Evolutionary conservation across 129 eudicot species (phyloP).

Genomic region (Pittosporum tobira): DNA sequence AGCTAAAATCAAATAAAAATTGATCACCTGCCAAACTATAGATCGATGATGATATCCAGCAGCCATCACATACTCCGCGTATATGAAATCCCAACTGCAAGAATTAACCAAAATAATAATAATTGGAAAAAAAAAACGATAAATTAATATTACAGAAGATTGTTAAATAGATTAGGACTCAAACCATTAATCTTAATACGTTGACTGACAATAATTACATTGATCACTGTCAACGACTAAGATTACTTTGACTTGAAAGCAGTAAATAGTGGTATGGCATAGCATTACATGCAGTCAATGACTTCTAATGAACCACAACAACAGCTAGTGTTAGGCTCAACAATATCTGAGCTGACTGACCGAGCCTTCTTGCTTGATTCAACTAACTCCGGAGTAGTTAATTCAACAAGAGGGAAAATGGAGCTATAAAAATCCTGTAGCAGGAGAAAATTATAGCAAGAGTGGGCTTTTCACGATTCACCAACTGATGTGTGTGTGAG

Average conservation of each 20-base stretch:
- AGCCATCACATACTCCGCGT: slow-evolving; percentile 95
- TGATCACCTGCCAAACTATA: slow-evolving; percentile 91
- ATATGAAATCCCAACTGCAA: slow-evolving; percentile 95
- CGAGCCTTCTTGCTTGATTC: too few species aligned
- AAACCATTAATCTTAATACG: not conserved
- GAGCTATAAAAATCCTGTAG: too few species aligned
- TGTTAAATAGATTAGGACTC: not conserved
- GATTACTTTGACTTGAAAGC: not conserved
- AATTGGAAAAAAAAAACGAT: not conserved
- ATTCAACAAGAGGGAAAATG: too few species aligned
- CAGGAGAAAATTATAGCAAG: too few species aligned
- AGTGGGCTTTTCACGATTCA: too few species aligned
- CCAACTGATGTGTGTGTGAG: too few species aligned
- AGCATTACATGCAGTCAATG: too few species aligned
- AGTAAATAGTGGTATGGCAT: too few species aligned
- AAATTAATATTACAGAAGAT: not conserved
- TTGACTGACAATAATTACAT: not conserved
- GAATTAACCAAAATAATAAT: slow-evolving; percentile 9
- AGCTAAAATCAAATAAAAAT: not conserved
- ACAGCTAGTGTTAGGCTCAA: too few species aligned
- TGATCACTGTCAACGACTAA: not conserved
- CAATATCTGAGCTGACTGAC: too few species aligned
- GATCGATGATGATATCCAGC: slow-evolving; percentile 92
- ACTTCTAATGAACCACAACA: too few species aligned
- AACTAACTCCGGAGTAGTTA: too few species aligned